Percentiles rank a stretch among this genome's conserved stretches.
Conservation (phyloP, 2,329 filamentous ascomycete genomes). For the Chaetomium olivaceum region DNA sequence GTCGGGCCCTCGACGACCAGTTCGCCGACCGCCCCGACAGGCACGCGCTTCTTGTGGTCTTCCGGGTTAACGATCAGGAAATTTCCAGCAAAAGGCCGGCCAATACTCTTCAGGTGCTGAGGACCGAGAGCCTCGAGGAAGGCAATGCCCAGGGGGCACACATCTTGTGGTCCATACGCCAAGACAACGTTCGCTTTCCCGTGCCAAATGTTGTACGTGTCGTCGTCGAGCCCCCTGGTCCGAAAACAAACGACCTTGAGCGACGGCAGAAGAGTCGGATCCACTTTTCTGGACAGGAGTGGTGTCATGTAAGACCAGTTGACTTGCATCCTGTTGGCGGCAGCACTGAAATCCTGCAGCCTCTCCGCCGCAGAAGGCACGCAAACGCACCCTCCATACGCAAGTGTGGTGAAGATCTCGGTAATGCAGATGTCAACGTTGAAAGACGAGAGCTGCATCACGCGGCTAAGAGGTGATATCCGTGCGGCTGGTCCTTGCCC, state of each 20-base stretch:
- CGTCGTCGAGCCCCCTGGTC: slow-evolving; percentile 51
- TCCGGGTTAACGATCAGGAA: slow-evolving; percentile 57
- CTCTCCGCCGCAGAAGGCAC: slow-evolving; percentile 54
- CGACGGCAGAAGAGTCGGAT: slow-evolving; percentile 41
- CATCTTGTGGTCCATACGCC: slow-evolving; percentile 53
- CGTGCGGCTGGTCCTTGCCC: slow-evolving; percentile 53
- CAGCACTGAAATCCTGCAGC: slow-evolving; percentile 50
- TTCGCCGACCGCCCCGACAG: slow-evolving; percentile 58
- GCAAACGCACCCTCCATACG: slow-evolving; percentile 60
- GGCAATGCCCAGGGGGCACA: slow-evolving; percentile 54
- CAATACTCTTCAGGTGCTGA: slow-evolving; percentile 45
- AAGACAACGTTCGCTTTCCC: slow-evolving; percentile 49
- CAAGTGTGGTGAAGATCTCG: slow-evolving; percentile 56
- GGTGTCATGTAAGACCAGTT: slow-evolving; percentile 60
- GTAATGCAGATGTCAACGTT: slow-evolving; percentile 56
- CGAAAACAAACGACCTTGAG: slow-evolving; percentile 49
- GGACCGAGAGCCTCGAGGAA: slow-evolving; percentile 46
- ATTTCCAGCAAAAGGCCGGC: slow-evolving; percentile 50
- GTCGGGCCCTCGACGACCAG: slow-evolving; percentile 61
- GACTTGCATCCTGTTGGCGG: slow-evolving; percentile 52
- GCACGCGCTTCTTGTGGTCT: slow-evolving; percentile 52
- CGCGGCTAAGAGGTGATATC: slow-evolving; percentile 53
- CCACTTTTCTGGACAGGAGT: slow-evolving; percentile 53
- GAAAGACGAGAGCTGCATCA: slow-evolving; percentile 60
- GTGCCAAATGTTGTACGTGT: slow-evolving; percentile 51